Evolutionary conservation across 495 filamentous ascomycete genomes (phyloP), one percentile per base, ranked within the genome.

Genomic region (Penicillium goetzii): DNA sequence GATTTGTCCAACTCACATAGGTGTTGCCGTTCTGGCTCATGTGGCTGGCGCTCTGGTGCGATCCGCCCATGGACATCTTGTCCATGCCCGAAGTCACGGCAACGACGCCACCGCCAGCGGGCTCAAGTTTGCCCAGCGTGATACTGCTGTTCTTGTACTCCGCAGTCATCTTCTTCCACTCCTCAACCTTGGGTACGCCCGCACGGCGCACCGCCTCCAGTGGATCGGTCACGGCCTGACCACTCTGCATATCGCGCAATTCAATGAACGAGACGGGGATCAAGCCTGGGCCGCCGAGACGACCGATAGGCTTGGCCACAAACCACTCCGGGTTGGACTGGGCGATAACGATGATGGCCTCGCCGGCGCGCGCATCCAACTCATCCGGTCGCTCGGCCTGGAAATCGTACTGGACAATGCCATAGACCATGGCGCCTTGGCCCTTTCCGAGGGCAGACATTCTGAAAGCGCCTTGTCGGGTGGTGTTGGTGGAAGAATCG

Each of bases 261-360:
- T 99, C 95, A 60, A 98, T 92, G 72, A 97, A 99, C 2, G 93
- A 96, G 40, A 97, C 96, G 23, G 95, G 95, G 71, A 99, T 98
- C 66, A 99, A 78, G 33, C 95, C 95, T 1, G 95, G 95, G 12
- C 95, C 95, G 25, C 95, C 95, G 23, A 98, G 83, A 66, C 96
- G 84, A 57, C 94, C 93, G 70, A 98, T 99, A 8, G 95, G 96
- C 78, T 99, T 99, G 17, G 96, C 96, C 68, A 99, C 95, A 70
- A 97, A 99, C 95, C 95, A 99, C 74, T 99, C 95, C 38, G 94
- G 93, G 69, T 98, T 97, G n/a, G 95, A 98, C 76, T 97, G 95
- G 41, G 95, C 95, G 72, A 98, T 98, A 30, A 98, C 93, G 60
- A 99, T 97, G 70, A 99, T 97, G 38, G 92, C 90, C 75, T 99